These are phyloP conservation scores for Odontarrhena argentea DNA, from an alignment of 345 rosid genomes.

Conservation along the genomic window DNA sequence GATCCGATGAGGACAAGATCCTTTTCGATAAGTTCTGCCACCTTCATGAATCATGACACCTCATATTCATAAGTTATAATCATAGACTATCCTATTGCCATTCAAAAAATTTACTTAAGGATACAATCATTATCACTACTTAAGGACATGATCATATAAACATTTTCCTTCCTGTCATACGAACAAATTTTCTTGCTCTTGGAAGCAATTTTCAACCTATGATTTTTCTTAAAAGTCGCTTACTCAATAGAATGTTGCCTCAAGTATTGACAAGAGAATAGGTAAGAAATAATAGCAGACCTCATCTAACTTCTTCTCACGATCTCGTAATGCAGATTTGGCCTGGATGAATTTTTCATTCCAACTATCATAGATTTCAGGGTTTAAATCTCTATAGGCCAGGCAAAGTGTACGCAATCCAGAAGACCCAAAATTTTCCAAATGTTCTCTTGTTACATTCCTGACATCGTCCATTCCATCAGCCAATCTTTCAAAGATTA, in stretches of 20 bases:
- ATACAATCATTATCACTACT: slow-evolving; percentile 16
- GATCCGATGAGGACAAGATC: slow-evolving; percentile 86
- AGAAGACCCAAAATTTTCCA: slow-evolving; percentile 95
- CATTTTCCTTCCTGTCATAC: slow-evolving; percentile 2
- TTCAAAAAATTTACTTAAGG: slow-evolving; percentile 12
- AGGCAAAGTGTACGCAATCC: slow-evolving; percentile 99
- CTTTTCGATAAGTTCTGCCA: slow-evolving; percentile 91
- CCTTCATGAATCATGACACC: slow-evolving; percentile 53
- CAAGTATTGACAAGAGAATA: slow-evolving; percentile 18
- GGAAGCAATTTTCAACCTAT: slow-evolving; percentile 18
- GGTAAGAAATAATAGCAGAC: slow-evolving; percentile 45
- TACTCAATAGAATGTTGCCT: slow-evolving; percentile 13
- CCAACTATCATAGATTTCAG: slow-evolving; percentile 85
- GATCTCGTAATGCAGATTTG: slow-evolving; percentile 89
- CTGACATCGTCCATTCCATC: slow-evolving; percentile 65
- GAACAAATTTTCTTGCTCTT: slow-evolving; percentile 13
- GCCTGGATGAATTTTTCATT: slow-evolving; percentile 97
- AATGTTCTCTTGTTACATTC: slow-evolving; percentile 78
- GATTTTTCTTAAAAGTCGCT: slow-evolving; percentile 11
- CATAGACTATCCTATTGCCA: slow-evolving; percentile 1
- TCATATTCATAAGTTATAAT: slow-evolving; percentile 29
- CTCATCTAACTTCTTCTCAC: slow-evolving; percentile 98
- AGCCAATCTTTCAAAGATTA: slow-evolving; percentile 86
- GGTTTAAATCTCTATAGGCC: slow-evolving; percentile 78
- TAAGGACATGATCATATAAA: neutral